Base-by-base conservation (phyloP, 1,284 basidiomycete genomes). In the Kwoniella shivajii region DNA sequence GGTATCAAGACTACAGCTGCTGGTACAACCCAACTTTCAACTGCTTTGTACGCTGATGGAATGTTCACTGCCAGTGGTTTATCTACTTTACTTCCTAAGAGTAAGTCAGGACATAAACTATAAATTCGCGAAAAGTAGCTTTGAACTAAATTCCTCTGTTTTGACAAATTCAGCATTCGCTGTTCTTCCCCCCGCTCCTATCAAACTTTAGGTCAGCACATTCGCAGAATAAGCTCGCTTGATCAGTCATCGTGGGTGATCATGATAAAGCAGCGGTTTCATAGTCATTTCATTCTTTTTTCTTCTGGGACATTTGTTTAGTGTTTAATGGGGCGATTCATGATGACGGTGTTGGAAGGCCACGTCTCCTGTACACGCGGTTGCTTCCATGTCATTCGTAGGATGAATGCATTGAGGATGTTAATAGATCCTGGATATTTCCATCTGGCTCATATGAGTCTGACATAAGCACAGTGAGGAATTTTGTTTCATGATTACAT, bases 21-120 rank as follows among this genome's bases (percentile, higher is more conserved):
- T 16, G 56, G 56, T 18, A 13, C 50, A 3, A 43, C 45, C 14
- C 34, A 50, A 18, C 39, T 58, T 3, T 37, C 51, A 14, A 54
- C 56, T 24, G 50, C 56, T 7, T 36, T 58, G n/a, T 53, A 58
- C 29, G 51, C 26, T 4, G 51, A 58, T 29, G 56, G 56, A 5
- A 41, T 47, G 38, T 48, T 54, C 37, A 42, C 46, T 16, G 33
- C 37, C 33, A 14, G 11, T 9, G 30, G 13, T 39, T 27, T 54
- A 41, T 38, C 33, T 9, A 37, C 20, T 24, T 58, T 53, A 31
- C 27, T 58, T 37, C 50, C 56, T 13, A 58, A 48, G 51, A 58
- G 50, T 58, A 39, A 53, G 56, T 48, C 18, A 30, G 24, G 33
- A 36, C 1, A 38, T 18, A 11, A 16, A 16, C 33, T 34, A 9